phyloP scores from a whole-genome alignment of 768 basidiomycete species.

The Pilatotrama ljubarskyi region DNA sequence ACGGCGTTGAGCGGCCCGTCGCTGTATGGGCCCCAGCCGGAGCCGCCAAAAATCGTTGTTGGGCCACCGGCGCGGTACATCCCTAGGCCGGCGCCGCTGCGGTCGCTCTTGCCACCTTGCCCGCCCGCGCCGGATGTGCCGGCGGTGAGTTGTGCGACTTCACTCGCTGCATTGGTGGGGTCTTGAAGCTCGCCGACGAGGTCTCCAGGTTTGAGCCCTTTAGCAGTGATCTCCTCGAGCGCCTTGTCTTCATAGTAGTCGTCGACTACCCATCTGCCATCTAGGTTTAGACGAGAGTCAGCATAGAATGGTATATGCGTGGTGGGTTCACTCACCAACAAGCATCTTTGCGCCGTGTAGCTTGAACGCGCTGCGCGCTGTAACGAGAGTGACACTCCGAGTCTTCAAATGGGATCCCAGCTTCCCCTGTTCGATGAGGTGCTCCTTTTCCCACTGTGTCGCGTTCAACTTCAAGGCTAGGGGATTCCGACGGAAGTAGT shows the following conservation, averaged over 20 bases:
- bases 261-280: conserved; percentile 90
- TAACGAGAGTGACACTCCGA: conserved; percentile 90
- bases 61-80: conserved; percentile 91
- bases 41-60: conserved; percentile 86
- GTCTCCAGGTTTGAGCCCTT: conserved; percentile 81
- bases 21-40: conserved; percentile 85
- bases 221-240: conserved; percentile 72
- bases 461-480: conserved; percentile 90
- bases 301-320: neutral
- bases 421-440: conserved; percentile 84
- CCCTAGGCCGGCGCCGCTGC: conserved; percentile 54
- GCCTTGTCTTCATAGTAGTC: conserved; percentile 94
- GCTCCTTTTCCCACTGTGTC: conserved; percentile 88
- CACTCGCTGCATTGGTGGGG: conserved; percentile 53
- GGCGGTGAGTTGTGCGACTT: conserved; percentile 43
- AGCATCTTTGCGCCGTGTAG: conserved; percentile 92
- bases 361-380: conserved; percentile 91
- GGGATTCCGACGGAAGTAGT: conserved; percentile 92
- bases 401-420: conserved; percentile 87
- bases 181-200: conserved; percentile 82
- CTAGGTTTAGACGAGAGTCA: conserved; percentile 39
- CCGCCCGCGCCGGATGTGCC: conserved; percentile 32
- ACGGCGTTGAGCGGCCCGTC: conserved; percentile 86
- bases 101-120: conserved; percentile 46
- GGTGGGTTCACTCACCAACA: conserved; percentile 52